phyloP scores from a whole-genome alignment of 2,329 filamentous ascomycete species.

The Amauroascus niger region DNA sequence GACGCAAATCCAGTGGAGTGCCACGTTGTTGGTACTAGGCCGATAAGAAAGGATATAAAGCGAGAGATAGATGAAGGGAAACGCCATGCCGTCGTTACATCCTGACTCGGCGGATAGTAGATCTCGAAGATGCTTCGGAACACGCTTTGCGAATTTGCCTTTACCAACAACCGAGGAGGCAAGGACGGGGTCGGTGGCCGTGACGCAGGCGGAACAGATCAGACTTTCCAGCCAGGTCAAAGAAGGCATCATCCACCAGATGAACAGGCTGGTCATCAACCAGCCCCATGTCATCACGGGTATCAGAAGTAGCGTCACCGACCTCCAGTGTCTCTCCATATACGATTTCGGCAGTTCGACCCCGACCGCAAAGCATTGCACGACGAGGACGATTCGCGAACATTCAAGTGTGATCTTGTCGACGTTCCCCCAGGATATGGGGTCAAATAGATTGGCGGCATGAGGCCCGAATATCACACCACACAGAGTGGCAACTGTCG shows the following conservation, averaged over 20 bases:
- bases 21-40: constrained; percentile 57
- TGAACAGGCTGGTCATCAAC: constrained; percentile 73
- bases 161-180: constrained; percentile 97
- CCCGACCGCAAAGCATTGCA: constrained; percentile 64
- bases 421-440: constrained; percentile 52
- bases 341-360: constrained; percentile 64
- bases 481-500: constrained; percentile 71
- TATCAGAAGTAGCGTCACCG: constrained; percentile 74
- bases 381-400: constrained; percentile 61
- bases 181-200: constrained; percentile 90
- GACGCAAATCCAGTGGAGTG: constrained; percentile 78
- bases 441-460: constrained; percentile 55
- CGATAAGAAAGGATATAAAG: constrained; percentile 81
- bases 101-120: constrained; percentile 91
- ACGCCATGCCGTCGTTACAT: constrained; percentile 99
- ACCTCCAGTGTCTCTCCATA: constrained; percentile 97
- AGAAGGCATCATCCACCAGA: constrained; percentile 78
- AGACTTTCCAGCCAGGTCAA: constrained; percentile 86
- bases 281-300: constrained; percentile 96
- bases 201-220: constrained; percentile 82
- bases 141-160: constrained; percentile 94
- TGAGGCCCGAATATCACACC: constrained; percentile 63
- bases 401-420: constrained; percentile 61
- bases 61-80: constrained; percentile 90
- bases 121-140: constrained; percentile 95